Conservation (phyloP, 768 basidiomycete species). For the Macrolepiota fuliginosa region DNA sequence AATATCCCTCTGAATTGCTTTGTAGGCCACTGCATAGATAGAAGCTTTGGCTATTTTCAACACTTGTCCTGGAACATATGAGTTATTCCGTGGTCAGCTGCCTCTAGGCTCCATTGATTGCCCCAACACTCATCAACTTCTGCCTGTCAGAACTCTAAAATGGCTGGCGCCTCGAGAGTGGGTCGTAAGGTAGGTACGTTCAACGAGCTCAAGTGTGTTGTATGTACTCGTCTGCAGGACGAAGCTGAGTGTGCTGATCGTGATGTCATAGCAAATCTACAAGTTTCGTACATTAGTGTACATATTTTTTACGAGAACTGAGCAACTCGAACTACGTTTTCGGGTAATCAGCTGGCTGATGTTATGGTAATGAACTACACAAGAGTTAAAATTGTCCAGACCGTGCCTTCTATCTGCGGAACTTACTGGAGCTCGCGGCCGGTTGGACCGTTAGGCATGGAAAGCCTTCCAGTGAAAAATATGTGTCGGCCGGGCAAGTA, state of each 20-base stretch:
- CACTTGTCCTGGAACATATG: neutral
- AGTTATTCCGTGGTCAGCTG: neutral
- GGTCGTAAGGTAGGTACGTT: neutral
- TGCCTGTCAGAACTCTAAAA: neutral
- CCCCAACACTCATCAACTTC: neutral
- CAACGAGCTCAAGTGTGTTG: too few species aligned
- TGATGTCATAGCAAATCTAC: neutral
- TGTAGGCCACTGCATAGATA: too few species aligned
- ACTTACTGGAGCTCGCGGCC: neutral
- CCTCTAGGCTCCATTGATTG: neutral
- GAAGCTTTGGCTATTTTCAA: neutral
- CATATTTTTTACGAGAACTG: neutral
- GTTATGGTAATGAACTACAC: neutral
- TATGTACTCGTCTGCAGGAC: too few species aligned
- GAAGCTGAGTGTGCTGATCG: too few species aligned
- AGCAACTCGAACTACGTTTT: neutral
- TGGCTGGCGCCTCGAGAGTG: neutral
- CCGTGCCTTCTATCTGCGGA: neutral
- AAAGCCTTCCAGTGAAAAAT: too few species aligned
- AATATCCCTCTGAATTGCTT: too few species aligned
- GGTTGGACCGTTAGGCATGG: too few species aligned
- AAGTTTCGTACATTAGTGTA: neutral
- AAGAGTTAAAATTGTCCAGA: neutral
- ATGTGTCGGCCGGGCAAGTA: too few species aligned
- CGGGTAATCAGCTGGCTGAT: neutral